Evolutionary conservation across 2,329 filamentous ascomycete genomes (phyloP).

Genomic region (Monosporascus sp.): DNA sequence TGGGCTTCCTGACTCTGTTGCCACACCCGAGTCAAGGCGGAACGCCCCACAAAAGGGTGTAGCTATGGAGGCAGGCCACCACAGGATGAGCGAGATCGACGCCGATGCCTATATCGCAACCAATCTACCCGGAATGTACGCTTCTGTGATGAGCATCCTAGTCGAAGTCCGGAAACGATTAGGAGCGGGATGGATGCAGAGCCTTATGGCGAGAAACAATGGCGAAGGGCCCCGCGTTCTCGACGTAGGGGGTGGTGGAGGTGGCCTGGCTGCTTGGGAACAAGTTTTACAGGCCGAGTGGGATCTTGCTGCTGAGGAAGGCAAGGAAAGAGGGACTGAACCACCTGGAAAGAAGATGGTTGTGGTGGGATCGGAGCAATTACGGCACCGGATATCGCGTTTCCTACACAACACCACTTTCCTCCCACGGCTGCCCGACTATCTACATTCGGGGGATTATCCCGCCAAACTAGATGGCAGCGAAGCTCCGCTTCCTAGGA

Average conservation of each 20-base stretch:
- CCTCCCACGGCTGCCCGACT: slow-evolving; percentile 84
- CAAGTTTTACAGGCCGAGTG: slow-evolving; percentile 78
- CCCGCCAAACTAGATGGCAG: slow-evolving; percentile 55
- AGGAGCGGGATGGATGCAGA: slow-evolving; percentile 64
- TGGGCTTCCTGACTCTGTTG: slow-evolving; percentile 70
- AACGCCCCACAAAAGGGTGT: slow-evolving; percentile 59
- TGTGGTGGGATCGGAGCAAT: slow-evolving; percentile 66
- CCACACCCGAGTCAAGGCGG: slow-evolving; percentile 56
- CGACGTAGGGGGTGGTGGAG: slow-evolving; percentile 70
- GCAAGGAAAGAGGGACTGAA: slow-evolving; percentile 33
- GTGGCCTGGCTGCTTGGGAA: slow-evolving; percentile 68
- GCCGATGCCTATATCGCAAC: slow-evolving; percentile 67
- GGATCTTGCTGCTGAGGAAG: slow-evolving; percentile 57
- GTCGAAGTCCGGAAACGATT: slow-evolving; percentile 70
- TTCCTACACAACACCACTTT: slow-evolving; percentile 89
- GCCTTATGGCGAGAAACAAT: slow-evolving; percentile 53
- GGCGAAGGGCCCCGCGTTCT: slow-evolving; percentile 57
- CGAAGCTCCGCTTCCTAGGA: slow-evolving; percentile 52
- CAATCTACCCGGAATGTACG: slow-evolving; percentile 66
- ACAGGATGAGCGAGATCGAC: slow-evolving; percentile 68
- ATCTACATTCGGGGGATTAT: slow-evolving; percentile 60
- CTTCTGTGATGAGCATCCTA: slow-evolving; percentile 59
- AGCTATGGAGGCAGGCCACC: slow-evolving; percentile 56
- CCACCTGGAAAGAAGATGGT: slow-evolving; percentile 74
- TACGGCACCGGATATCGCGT: slow-evolving; percentile 69